Evolutionary conservation across 2,329 filamentous ascomycete species (phyloP).

Genomic region (Cladophialophora chaetospira): DNA sequence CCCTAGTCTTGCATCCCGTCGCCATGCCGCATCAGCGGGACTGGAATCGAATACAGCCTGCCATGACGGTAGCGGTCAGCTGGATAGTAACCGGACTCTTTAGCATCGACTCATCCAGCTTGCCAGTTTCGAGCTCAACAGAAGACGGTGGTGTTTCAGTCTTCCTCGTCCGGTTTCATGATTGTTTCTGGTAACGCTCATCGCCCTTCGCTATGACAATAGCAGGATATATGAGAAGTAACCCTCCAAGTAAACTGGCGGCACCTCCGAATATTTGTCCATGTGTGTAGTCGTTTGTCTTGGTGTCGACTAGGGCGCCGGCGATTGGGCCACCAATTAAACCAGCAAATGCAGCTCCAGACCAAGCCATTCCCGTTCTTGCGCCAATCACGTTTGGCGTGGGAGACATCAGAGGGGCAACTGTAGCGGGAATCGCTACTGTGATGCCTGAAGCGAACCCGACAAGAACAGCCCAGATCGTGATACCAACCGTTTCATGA

Average conservation of each 20-base stretch:
- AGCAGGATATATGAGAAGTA: constrained; percentile 18
- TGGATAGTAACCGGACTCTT: no score
- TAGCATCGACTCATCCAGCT: background rate
- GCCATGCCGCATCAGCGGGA: no score
- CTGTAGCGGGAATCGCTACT: constrained; percentile 8
- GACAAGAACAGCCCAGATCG: constrained; percentile 10
- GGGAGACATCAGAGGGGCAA: constrained; percentile 10
- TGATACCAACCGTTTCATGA: constrained; percentile 1
- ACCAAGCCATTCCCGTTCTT: constrained; percentile 14
- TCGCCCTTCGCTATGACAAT: constrained; percentile 9
- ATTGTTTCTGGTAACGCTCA: constrained; percentile 3
- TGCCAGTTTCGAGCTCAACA: background rate
- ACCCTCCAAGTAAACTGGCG: constrained; percentile 2
- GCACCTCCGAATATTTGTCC: constrained; percentile 13
- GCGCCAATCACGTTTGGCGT: constrained; percentile 10
- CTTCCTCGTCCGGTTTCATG: no score
- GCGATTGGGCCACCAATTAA: constrained; percentile 10
- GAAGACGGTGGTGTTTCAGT: no score
- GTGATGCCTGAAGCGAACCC: constrained; percentile 13
- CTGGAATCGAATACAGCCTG: no score
- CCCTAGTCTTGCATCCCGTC: no score
- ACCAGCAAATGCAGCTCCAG: constrained; percentile 5
- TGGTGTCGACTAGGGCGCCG: constrained; percentile 12
- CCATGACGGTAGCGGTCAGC: no score
- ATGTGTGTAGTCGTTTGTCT: constrained; percentile 7